Percentiles rank a stretch among this genome's conserved stretches.
These are phyloP conservation scores for Amanita subjunquillea DNA, from an alignment of 768 basidiomycete species.

Conservation along the genomic window DNA sequence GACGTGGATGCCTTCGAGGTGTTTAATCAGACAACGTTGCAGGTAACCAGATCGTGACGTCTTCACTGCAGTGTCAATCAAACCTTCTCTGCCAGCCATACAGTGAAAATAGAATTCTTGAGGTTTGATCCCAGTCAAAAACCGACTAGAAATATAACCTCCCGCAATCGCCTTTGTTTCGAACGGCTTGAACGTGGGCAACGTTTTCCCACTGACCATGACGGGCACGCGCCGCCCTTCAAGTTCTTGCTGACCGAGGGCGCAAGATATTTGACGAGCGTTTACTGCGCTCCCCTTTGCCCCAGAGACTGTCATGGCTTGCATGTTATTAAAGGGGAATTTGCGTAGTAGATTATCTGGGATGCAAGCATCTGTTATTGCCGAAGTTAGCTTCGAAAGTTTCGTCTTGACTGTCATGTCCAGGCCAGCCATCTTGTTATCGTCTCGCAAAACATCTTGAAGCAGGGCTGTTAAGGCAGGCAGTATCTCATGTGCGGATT, in stretches of 20 bases:
- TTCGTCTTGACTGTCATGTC: conserved; percentile 88
- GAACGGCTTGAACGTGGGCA: conserved; percentile 94
- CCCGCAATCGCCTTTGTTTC: conserved; percentile 98
- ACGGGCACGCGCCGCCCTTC: conserved; percentile 98
- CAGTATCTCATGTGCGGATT: conserved; percentile 43
- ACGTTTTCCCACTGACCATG: conserved; percentile 98
- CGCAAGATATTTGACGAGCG: conserved; percentile 96
- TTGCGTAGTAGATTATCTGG: conserved; percentile 82
- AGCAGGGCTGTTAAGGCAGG: conserved; percentile 55
- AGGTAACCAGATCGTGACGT: conserved; percentile 97
- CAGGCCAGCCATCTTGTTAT: conserved; percentile 94
- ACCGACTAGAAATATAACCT: conserved; percentile 96
- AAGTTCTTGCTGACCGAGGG: conserved; percentile 93
- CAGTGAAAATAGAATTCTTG: conserved; percentile 99
- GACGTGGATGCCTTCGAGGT: conserved; percentile 90
- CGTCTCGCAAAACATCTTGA: conserved; percentile 89
- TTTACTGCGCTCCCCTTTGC: conserved; percentile 98
- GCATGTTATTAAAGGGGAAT: conserved; percentile 99
- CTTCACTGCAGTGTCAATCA: conserved; percentile 99
- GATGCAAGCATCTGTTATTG: conserved; percentile 81
- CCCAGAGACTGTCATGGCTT: conserved; percentile 95
- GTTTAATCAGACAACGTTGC: conserved; percentile 97
- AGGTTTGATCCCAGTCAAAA: conserved; percentile 95
- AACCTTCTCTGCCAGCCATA: conserved; percentile 98
- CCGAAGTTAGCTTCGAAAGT: conserved; percentile 77